Evolutionary conservation across 163 green algal genomes (phyloP), one percentile per base, ranked within the genome.

Genomic region (Volvox carteri): DNA sequence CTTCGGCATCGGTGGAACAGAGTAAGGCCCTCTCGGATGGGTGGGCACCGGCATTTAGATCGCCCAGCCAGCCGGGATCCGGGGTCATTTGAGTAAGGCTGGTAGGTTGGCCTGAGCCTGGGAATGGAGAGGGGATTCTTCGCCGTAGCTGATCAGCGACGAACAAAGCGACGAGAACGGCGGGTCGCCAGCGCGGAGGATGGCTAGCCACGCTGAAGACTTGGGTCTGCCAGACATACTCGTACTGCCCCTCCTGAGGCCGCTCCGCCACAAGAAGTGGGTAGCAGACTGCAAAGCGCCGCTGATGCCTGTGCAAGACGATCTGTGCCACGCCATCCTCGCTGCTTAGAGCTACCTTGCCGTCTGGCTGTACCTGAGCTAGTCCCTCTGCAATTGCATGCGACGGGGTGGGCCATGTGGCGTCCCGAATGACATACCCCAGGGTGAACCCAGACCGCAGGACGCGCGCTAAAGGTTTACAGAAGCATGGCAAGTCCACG

Each of bases 191-290:
- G 0, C 93, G 83, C 4, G 50, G 1, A 19, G 93, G 93, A 46
- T 85, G 90, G 56, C 79, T 81, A n/a, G 78, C 62, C 12, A 85
- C 46, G 28, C 85, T 94, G 78, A 85, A 93, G 28, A 93, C 91
- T 74, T 95, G 93, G 25, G 91, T 93, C 35, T 96, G 93, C 93
- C 92, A 95, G 0, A 91, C 80, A 50, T 95, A 95, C 16, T 92
- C 68, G 85, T 92, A 93, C 41, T 50, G 72, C 62, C 76, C 90
- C 7, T 90, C 80, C 60, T 89, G 74, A 4, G 73, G 85, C 8
- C 42, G 35, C 28, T 91, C 68, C n/a, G 81, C 42, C 2, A 95
- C 70, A 3, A 95, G 87, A 58, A 96, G 90, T 2, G 93, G 93
- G 78, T 94, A 96, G 81, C 84, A 93, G 3, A 96, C 90, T 0